phyloP scores from a whole-genome alignment of 208 protist species.

The Angomonas deanei region DNA sequence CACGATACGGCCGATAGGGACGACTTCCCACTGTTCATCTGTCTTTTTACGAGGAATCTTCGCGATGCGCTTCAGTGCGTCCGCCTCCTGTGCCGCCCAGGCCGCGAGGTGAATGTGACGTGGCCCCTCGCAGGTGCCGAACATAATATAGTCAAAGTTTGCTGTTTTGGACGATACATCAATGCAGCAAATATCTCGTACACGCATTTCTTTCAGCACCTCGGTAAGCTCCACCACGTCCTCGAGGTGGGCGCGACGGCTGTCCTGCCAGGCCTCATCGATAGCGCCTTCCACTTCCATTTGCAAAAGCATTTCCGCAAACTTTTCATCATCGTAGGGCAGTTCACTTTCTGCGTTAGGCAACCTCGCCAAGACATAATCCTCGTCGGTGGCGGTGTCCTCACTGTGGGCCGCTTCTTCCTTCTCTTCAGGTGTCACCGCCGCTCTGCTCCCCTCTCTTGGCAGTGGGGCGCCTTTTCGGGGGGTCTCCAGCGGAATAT shows the following conservation, averaged over 20 bases:
- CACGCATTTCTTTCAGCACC: constrained; percentile 63
- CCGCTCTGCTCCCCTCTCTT: background rate
- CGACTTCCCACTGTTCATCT: constrained; percentile 84
- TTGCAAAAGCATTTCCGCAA: constrained; percentile 79
- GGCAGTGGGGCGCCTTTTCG: background rate
- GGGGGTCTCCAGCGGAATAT: constrained; percentile 30
- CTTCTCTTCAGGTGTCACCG: background rate
- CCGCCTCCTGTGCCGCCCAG: constrained; percentile 86
- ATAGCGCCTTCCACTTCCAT: constrained; percentile 89
- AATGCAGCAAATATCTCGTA: constrained; percentile 82
- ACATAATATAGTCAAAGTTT: constrained; percentile 89
- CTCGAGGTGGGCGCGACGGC: constrained; percentile 56
- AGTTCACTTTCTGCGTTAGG: constrained; percentile 19
- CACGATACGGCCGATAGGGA: constrained; percentile 82
- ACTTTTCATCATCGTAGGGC: constrained; percentile 82
- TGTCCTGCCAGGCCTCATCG: constrained; percentile 85
- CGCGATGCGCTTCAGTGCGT: constrained; percentile 56
- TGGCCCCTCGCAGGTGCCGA: constrained; percentile 80
- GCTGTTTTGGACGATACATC: constrained; percentile 76
- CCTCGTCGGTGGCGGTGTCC: background rate
- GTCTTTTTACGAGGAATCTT: constrained; percentile 73
- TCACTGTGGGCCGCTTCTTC: constrained; percentile 6
- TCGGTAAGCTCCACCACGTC: constrained; percentile 72
- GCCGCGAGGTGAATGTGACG: constrained; percentile 86
- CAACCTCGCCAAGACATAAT: background rate